phyloP scores from a whole-genome alignment of 208 protist genomes.

The Leptomonas seymouri region DNA sequence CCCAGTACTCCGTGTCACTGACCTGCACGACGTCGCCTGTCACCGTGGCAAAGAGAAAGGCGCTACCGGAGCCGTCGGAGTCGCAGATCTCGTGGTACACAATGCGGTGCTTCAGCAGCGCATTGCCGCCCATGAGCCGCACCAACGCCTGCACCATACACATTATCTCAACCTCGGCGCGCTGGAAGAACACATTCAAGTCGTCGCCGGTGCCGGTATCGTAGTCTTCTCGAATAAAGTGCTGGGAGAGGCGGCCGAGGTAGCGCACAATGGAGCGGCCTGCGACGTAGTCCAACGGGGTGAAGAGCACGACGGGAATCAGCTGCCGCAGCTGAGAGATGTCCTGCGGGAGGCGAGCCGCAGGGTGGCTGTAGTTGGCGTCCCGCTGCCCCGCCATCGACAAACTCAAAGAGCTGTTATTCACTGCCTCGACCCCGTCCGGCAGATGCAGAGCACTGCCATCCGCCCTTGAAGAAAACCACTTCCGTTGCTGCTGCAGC shows the following conservation, averaged over 20 bases:
- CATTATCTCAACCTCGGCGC: conserved; percentile 78
- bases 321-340: conserved; percentile 35
- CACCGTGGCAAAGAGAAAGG: conserved; percentile 83
- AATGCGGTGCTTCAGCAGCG: conserved; percentile 84
- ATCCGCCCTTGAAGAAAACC: conserved; percentile 13
- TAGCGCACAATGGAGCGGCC: conserved; percentile 83
- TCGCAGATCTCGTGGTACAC: conserved; percentile 87
- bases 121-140: conserved; percentile 82
- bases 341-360: conserved; percentile 44
- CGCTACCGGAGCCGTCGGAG: conserved; percentile 73
- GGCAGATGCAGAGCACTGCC: not conserved
- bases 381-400: conserved; percentile 20
- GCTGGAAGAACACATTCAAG: conserved; percentile 78
- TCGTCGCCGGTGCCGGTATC: conserved; percentile 42
- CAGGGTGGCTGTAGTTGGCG: conserved; percentile 31
- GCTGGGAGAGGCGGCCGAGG: conserved; percentile 88
- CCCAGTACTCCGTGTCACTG: conserved; percentile 28
- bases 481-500: conserved; percentile 30
- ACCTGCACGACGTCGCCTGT: conserved; percentile 89
- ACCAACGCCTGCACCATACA: conserved; percentile 79
- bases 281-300: conserved; percentile 82
- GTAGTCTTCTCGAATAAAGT: conserved; percentile 90
- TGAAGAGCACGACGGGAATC: conserved; percentile 61
- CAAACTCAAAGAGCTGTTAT: not conserved
- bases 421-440: not conserved